These are phyloP conservation scores for Didymella keratinophila DNA, from an alignment of 2,329 filamentous ascomycete genomes.

Conservation along the genomic window DNA sequence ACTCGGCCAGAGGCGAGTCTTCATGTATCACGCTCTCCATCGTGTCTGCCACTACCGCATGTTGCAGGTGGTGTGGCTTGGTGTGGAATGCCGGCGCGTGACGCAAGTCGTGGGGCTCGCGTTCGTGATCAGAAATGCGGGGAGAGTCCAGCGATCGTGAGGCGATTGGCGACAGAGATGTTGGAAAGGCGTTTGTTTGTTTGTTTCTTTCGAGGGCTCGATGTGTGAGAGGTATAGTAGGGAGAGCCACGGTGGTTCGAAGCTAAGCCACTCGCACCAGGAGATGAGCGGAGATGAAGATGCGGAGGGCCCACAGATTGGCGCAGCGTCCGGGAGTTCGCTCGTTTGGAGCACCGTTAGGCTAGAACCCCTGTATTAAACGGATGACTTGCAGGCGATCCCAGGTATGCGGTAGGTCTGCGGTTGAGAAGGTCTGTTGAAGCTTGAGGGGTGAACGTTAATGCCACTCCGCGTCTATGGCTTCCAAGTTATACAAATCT, in stretches of 20 bases:
- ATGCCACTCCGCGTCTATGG: not conserved
- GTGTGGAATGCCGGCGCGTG: slow-evolving; percentile 25
- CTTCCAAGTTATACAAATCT: not conserved
- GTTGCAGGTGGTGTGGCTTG: slow-evolving; percentile 33
- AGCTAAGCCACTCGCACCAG: slow-evolving; percentile 23
- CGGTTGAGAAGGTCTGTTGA: not conserved
- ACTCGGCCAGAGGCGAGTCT: slow-evolving; percentile 86
- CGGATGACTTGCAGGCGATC: slow-evolving; percentile 11
- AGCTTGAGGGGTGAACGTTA: not conserved
- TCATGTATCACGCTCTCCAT: slow-evolving; percentile 92
- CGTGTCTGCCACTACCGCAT: slow-evolving; percentile 38
- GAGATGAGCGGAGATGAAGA: slow-evolving; percentile 31
- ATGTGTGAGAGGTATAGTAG: slow-evolving; percentile 15
- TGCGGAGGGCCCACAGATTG: slow-evolving; percentile 30
- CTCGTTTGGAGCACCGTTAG: slow-evolving; percentile 18
- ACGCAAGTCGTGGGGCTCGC: slow-evolving; percentile 10
- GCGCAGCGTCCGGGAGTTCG: slow-evolving; percentile 19
- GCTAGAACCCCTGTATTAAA: slow-evolving; percentile 7
- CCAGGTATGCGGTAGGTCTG: not conserved
- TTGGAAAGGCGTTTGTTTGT: not conserved
- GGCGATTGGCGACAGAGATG: slow-evolving; percentile 1
- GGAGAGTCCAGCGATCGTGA: slow-evolving; percentile 13
- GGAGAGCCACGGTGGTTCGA: slow-evolving; percentile 25
- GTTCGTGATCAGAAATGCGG: slow-evolving; percentile 7
- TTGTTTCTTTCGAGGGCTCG: not conserved